Percentiles rank a stretch among this genome's conserved stretches.
Evolutionary conservation across 2,329 filamentous ascomycete species (phyloP).

Genomic region (Verticillium longisporum): DNA sequence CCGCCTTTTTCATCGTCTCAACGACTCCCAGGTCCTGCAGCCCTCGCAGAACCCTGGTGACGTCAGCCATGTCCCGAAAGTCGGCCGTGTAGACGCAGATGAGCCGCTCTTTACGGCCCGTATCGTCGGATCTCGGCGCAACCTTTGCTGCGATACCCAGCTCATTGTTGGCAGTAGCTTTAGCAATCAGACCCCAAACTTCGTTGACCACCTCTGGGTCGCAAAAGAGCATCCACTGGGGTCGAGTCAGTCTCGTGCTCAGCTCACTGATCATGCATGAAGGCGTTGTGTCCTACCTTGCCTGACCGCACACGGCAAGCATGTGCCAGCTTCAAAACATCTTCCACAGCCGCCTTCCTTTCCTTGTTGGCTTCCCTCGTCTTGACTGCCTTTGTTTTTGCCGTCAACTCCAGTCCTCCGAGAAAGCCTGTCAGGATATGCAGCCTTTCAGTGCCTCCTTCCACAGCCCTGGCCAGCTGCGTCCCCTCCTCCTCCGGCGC

Average conservation of each 20-base stretch:
- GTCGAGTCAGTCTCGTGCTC: constrained; percentile 2
- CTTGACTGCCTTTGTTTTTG: constrained; percentile 25
- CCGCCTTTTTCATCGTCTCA: constrained; percentile 33
- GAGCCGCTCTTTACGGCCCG: constrained; percentile 42
- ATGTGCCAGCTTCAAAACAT: constrained; percentile 56
- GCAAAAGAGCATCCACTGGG: constrained; percentile 70
- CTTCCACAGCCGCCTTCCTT: constrained; percentile 38
- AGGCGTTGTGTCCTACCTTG: constrained; percentile 44
- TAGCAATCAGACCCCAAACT: constrained; percentile 60
- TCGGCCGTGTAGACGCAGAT: constrained; percentile 76
- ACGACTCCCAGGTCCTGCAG: constrained; percentile 58
- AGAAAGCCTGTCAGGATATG: constrained; percentile 41
- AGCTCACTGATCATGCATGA: neutral
- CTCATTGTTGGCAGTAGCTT: constrained; percentile 59
- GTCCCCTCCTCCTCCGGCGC: constrained; percentile 37
- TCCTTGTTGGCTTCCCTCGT: constrained; percentile 42
- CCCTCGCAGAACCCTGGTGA: constrained; percentile 58
- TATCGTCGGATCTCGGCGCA: constrained; percentile 43
- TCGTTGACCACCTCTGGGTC: constrained; percentile 45
- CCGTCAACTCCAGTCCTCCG: constrained; percentile 32
- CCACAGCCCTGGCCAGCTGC: constrained; percentile 40
- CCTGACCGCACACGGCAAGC: constrained; percentile 53
- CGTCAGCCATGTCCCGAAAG: constrained; percentile 62
- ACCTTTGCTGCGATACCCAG: constrained; percentile 72
- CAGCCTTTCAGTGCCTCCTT: constrained; percentile 45